Evolutionary conservation across 2,329 filamentous ascomycete genomes (phyloP), one percentile per base, ranked within the genome.

Genomic region (Rugonectria rugulosa): DNA sequence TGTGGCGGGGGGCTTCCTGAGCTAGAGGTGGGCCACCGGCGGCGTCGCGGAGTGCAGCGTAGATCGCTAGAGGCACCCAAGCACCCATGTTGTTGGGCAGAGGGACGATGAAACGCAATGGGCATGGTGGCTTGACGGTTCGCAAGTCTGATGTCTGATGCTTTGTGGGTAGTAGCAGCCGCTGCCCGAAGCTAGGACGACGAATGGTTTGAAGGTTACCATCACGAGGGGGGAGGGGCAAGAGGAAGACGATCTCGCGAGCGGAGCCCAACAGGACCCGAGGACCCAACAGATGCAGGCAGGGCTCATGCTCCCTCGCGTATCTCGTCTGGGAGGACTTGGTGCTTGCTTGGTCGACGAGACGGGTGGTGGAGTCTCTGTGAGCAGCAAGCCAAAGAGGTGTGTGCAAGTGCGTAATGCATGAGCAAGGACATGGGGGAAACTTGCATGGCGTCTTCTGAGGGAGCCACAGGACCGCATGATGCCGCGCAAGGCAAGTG

Each of bases 251-350:
- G 45, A 49, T 54, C 51, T 24, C 43, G n/a, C 51, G 38, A 54
- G 46, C 36, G 50, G 43, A 45, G 38, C 23, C 48, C 42, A 20
- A 32, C n/a, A n/a, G n/a, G n/a, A n/a, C n/a, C n/a, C n/a, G n/a
- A n/a, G n/a, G n/a, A 38, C 21, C 51, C 51, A 43, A 38, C 37
- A 42, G 26, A 24, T 23, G 20, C 52, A 32, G 41, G 58, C 53
- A 53, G 63, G 63, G 63, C 62, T n/a, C 56, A 61, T 61, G 62
- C 55, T 65, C 62, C 61, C 36, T 67, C 64, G 64, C 64, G 60
- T 66, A 64, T 66, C 64, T 67, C 46, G 59, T 49, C 53, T 56
- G 37, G 48, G 32, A 56, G 51, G 56, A n/a, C n/a, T n/a, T n/a
- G n/a, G n/a, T n/a, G n/a, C n/a, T n/a, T n/a, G n/a, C n/a, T n/a